Percentiles rank a stretch among this genome's conserved stretches.
These are phyloP conservation scores for Boletus reticulatus DNA, from an alignment of 768 basidiomycete species.

Conservation along the genomic window DNA sequence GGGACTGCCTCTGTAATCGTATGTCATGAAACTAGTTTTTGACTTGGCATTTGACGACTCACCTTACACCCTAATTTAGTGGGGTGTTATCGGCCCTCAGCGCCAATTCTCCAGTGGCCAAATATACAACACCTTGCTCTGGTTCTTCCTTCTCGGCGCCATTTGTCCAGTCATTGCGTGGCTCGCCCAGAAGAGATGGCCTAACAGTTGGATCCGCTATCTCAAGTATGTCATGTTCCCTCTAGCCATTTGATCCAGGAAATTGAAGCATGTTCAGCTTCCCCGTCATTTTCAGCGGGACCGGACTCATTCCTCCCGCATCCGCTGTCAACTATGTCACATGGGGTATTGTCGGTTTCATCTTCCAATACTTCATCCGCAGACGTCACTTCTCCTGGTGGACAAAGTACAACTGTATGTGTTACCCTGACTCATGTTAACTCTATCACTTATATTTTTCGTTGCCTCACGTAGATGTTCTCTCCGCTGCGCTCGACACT, in stretches of 20 bases:
- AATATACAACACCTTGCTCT: conserved; percentile 58
- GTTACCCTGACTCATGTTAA: conserved; percentile 6
- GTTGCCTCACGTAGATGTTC: conserved; percentile 41
- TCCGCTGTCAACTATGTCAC: conserved; percentile 64
- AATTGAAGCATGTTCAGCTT: conserved; percentile 30
- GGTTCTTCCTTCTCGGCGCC: conserved; percentile 81
- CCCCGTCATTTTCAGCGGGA: conserved; percentile 56
- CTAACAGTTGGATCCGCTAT: conserved; percentile 61
- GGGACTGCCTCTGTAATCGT: conserved; percentile 54
- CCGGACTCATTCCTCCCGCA: conserved; percentile 62
- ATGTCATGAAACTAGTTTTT: conserved; percentile 21
- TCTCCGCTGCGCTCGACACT: conserved; percentile 70
- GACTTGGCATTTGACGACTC: background rate
- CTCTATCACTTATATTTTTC: background rate
- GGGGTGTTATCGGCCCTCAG: conserved; percentile 82
- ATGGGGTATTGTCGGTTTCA: conserved; percentile 64
- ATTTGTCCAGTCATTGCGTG: conserved; percentile 57
- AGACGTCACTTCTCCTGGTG: conserved; percentile 67
- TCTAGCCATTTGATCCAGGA: background rate
- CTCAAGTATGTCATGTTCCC: conserved; percentile 49
- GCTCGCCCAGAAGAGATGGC: conserved; percentile 54
- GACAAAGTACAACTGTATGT: conserved; percentile 49
- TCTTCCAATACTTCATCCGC: conserved; percentile 64
- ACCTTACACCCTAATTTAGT: conserved; percentile 24
- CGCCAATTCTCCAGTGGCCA: conserved; percentile 70